Conservation (phyloP, 2,329 filamentous ascomycete genomes). For the Grosmannia serpens region DNA sequence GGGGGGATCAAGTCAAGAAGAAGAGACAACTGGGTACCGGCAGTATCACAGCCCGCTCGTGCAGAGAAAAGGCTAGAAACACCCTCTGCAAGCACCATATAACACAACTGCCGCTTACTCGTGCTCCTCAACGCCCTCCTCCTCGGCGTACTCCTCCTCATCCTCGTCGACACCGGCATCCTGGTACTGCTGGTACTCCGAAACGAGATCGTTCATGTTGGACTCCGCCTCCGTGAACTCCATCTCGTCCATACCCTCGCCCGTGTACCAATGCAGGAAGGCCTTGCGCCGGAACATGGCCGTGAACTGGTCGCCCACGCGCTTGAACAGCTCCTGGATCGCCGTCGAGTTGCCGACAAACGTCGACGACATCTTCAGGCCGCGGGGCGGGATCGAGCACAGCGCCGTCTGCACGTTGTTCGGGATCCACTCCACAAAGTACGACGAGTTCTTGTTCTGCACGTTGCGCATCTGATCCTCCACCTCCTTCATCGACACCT, state of each 20-base stretch:
- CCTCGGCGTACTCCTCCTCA: conserved; percentile 89
- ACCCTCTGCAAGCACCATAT: background rate
- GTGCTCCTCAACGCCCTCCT: conserved; percentile 57
- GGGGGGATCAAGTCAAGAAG: background rate
- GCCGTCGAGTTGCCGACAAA: conserved; percentile 99
- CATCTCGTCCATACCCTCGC: conserved; percentile 99
- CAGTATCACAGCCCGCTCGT: background rate
- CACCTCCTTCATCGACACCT: conserved; percentile 99
- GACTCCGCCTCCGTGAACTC: conserved; percentile 99
- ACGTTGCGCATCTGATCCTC: conserved; percentile 99
- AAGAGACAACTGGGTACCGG: background rate
- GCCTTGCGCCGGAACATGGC: conserved; percentile 99
- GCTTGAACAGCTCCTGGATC: conserved; percentile 99
- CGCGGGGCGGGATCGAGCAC: conserved; percentile 95
- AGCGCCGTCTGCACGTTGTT: conserved; percentile 99
- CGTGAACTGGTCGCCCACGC: conserved; percentile 98
- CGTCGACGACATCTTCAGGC: conserved; percentile 97
- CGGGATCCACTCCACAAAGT: conserved; percentile 99
- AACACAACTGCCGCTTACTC: conserved; percentile 5
- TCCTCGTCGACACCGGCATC: conserved; percentile 95
- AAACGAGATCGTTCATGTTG: conserved; percentile 99
- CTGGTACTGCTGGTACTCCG: conserved; percentile 99
- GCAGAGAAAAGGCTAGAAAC: background rate
- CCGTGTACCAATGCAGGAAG: conserved; percentile 99
- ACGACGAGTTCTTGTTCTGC: conserved; percentile 98